These are phyloP conservation scores for Boletus rufocinnamomeus DNA, from an alignment of 768 basidiomycete species.

Conservation along the genomic window DNA sequence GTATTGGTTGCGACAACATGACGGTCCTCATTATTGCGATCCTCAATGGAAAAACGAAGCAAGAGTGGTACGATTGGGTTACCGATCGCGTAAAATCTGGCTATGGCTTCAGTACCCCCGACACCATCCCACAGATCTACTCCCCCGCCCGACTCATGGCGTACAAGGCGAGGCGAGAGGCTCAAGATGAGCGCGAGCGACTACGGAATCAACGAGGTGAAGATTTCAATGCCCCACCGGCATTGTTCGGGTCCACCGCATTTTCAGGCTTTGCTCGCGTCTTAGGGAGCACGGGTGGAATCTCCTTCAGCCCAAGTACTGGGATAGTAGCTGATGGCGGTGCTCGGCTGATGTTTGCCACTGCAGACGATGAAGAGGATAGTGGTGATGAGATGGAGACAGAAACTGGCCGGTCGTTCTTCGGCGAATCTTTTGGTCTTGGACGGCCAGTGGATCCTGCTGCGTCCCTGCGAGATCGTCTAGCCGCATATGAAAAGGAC, in stretches of 20 bases:
- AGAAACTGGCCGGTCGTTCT: constrained; percentile 44
- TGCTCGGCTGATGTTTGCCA: constrained; percentile 58
- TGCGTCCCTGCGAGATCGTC: constrained; percentile 56
- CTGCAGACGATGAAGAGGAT: constrained; percentile 60
- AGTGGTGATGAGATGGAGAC: constrained; percentile 50
- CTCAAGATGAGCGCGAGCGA: constrained; percentile 51
- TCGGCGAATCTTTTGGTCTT: constrained; percentile 48
- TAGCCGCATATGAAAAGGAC: constrained; percentile 64
- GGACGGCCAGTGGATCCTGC: constrained; percentile 54
- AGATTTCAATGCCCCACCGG: constrained; percentile 22
- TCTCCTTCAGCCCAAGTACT: constrained; percentile 61
- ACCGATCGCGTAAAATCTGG: constrained; percentile 74
- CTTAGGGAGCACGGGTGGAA: constrained; percentile 58
- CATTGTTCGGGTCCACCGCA: constrained; percentile 40
- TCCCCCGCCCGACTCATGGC: constrained; percentile 60
- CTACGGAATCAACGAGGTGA: constrained; percentile 39
- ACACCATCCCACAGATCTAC: constrained; percentile 74
- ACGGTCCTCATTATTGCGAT: constrained; percentile 90
- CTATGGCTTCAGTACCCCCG: constrained; percentile 80
- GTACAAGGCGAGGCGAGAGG: constrained; percentile 63
- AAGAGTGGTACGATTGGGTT: constrained; percentile 93
- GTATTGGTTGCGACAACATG: constrained; percentile 99
- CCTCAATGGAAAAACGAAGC: constrained; percentile 81
- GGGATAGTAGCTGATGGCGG: constrained; percentile 52
- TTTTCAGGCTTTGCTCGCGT: constrained; percentile 56